A percentile compares a stretch with the other conserved stretches of the same genome.
Evolutionary conservation across 2,329 filamentous ascomycete genomes (phyloP).

Genomic region (Aspergillus sclerotialis): DNA sequence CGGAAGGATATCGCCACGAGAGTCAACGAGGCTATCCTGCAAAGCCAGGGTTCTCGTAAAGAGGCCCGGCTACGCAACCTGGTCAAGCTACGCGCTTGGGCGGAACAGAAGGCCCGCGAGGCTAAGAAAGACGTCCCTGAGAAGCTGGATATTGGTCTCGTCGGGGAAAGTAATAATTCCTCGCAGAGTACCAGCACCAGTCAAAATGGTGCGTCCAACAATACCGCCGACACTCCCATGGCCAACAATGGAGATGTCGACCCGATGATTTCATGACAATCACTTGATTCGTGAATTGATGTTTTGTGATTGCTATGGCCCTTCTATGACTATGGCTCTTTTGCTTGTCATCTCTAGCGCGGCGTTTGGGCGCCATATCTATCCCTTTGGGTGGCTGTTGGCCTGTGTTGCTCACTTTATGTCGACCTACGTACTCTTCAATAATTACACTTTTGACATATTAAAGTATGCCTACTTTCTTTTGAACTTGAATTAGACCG

Average conservation of each 20-base stretch:
- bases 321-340: conserved; percentile 1
- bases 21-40: conserved; percentile 84
- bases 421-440: too few relatives aligned
- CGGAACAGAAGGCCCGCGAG: conserved; percentile 54
- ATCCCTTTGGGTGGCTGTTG: too few relatives aligned
- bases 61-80: conserved; percentile 79
- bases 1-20: conserved; percentile 75
- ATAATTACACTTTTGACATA: too few relatives aligned
- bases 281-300: too few relatives aligned
- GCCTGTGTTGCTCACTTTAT: too few relatives aligned
- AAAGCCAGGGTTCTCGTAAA: conserved; percentile 62
- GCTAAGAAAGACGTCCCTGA: conserved; percentile 41
- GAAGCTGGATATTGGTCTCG: conserved; percentile 39
- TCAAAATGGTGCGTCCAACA: conserved; percentile 21
- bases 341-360: conserved; percentile 6
- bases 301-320: too few relatives aligned
- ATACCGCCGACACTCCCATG: conserved; percentile 31
- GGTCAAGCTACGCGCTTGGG: conserved; percentile 77
- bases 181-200: conserved; percentile 10
- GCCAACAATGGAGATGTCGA: conserved; percentile 35
- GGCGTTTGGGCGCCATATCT: conserved; percentile 10
- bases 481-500: too few relatives aligned
- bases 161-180: conserved; percentile 21
- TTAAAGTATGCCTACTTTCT: too few relatives aligned
- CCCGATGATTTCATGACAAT: conserved; percentile 34